Evolutionary conservation across 1,284 basidiomycete species (phyloP).

Genomic region (Cutaneotrichosporon sp.): DNA sequence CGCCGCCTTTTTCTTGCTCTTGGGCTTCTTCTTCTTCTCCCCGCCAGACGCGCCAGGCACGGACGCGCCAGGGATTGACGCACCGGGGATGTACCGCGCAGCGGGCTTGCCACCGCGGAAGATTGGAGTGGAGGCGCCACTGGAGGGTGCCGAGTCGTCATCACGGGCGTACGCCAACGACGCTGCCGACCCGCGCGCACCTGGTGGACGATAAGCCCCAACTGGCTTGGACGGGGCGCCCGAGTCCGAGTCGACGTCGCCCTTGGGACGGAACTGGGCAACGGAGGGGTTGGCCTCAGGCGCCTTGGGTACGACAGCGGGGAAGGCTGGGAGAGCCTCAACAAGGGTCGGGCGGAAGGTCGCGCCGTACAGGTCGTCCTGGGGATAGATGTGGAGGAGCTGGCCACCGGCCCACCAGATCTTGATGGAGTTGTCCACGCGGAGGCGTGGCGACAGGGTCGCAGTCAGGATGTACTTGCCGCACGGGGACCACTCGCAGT

Average conservation of each 20-base stretch:
- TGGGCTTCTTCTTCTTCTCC: conserved; percentile 57
- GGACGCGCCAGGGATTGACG: conserved; percentile 48
- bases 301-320: conserved; percentile 64
- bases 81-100: conserved; percentile 63
- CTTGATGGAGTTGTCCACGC: conserved; percentile 96
- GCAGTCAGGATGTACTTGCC: conserved; percentile 90
- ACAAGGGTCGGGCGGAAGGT: conserved; percentile 73
- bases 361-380: conserved; percentile 80
- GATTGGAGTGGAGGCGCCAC: conserved; percentile 51
- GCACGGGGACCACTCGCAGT: conserved; percentile 93
- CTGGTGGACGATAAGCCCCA: conserved; percentile 84
- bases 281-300: conserved; percentile 66
- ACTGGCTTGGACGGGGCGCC: conserved; percentile 59
- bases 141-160: conserved; percentile 58
- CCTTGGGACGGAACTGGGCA: conserved; percentile 33
- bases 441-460: conserved; percentile 83
- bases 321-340: conserved; percentile 66
- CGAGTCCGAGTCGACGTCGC: conserved; percentile 31
- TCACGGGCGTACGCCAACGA: conserved; percentile 85
- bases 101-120: conserved; percentile 56
- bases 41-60: conserved; percentile 37
- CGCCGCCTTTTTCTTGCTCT: conserved; percentile 52
- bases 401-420: conserved; percentile 89
- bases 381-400: conserved; percentile 74
- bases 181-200: conserved; percentile 78